Conservation (phyloP, 2,329 filamentous ascomycete species). For the Claviceps purpurea region DNA sequence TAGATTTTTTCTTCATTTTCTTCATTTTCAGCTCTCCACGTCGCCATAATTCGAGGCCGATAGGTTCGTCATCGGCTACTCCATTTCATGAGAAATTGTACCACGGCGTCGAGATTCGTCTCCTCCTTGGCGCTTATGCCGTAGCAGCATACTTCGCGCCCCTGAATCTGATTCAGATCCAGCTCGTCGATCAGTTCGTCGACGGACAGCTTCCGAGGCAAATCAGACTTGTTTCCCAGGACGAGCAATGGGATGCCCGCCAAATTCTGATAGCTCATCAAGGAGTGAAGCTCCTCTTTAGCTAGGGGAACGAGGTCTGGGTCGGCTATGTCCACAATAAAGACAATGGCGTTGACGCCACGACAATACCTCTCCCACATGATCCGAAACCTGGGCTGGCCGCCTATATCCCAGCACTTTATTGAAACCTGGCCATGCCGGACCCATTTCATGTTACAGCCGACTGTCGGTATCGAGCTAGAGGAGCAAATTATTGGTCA, state of each 20-base stretch:
- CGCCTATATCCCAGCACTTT: conserved; percentile 98
- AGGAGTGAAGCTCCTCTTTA: conserved; percentile 79
- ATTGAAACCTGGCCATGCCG: conserved; percentile 96
- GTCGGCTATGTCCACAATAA: conserved; percentile 95
- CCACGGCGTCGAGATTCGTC: conserved; percentile 91
- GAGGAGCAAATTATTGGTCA: conserved; percentile 11
- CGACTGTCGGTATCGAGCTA: conserved; percentile 95
- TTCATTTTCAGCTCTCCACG: conserved; percentile 1
- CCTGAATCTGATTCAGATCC: conserved; percentile 76
- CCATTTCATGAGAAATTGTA: conserved; percentile 91
- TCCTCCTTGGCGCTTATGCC: conserved; percentile 98
- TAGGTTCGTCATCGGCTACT: conserved; percentile 49
- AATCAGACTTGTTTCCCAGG: conserved; percentile 92
- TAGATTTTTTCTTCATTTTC: neutral
- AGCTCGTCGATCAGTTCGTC: conserved; percentile 92
- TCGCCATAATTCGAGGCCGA: neutral
- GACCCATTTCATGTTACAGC: conserved; percentile 98
- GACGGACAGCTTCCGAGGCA: conserved; percentile 79
- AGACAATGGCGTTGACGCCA: conserved; percentile 93
- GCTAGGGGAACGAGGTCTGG: conserved; percentile 66
- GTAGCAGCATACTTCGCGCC: conserved; percentile 95
- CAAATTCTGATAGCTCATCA: conserved; percentile 73
- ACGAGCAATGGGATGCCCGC: conserved; percentile 87
- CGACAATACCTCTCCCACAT: conserved; percentile 99
- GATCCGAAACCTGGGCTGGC: conserved; percentile 88